These are phyloP conservation scores for Ramalina intermedia DNA, from an alignment of 495 filamentous ascomycete species.

Conservation along the genomic window DNA sequence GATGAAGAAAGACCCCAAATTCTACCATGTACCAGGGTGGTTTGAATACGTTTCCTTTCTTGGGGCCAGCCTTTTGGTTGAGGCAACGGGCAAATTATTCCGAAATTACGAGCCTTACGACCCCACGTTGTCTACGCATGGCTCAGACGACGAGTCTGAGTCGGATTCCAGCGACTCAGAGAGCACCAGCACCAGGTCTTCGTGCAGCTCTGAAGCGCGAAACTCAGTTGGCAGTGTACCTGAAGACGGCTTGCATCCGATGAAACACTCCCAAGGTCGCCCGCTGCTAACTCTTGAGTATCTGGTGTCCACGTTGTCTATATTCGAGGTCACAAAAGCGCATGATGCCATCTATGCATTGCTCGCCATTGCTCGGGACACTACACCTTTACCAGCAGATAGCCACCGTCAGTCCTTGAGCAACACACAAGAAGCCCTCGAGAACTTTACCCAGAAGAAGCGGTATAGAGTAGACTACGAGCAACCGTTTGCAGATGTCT, in stretches of 20 bases:
- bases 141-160: neutral
- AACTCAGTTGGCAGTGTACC: too few species aligned
- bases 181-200: too few species aligned
- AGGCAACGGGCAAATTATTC: conserved; percentile 13
- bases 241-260: neutral
- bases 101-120: conserved; percentile 4
- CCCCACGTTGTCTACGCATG: neutral
- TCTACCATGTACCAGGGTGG: conserved; percentile 3
- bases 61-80: conserved; percentile 12
- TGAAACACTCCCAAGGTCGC: neutral
- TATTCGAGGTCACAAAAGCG: conserved; percentile 15
- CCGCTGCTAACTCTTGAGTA: conserved; percentile 14
- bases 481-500: conserved; percentile 9
- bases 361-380: conserved; percentile 13
- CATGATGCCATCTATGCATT: conserved; percentile 17
- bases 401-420: neutral
- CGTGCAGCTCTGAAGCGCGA: too few species aligned
- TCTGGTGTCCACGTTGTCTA: conserved; percentile 15
- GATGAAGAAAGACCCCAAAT: conserved; percentile 4
- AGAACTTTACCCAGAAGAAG: neutral
- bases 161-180: too few species aligned
- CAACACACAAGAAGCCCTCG: conserved; percentile 1
- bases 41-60: conserved; percentile 9
- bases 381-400: neutral
- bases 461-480: conserved; percentile 7